Evolutionary conservation across 2,329 filamentous ascomycete genomes (phyloP).

Genomic region (Trichoderma atrobrunneum): DNA sequence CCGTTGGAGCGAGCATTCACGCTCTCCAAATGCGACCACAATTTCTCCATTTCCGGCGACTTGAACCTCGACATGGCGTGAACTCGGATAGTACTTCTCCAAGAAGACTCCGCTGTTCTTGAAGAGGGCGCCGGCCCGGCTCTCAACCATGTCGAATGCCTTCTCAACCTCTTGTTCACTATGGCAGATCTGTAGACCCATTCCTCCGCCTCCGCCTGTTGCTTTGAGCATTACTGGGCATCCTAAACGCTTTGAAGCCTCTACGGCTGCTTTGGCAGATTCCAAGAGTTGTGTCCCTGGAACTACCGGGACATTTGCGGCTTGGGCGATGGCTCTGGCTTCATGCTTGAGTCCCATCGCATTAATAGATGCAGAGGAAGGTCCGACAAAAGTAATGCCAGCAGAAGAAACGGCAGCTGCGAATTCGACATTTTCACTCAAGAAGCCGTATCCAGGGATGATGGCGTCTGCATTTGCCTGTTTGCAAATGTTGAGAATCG

Average conservation of each 20-base stretch:
- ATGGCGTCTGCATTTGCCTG: background rate
- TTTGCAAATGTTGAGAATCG: background rate
- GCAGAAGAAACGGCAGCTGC: background rate
- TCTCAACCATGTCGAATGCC: background rate
- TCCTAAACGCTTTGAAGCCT: background rate
- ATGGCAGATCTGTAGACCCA: background rate
- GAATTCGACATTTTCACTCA: background rate
- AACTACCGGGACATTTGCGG: background rate
- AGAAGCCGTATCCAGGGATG: background rate
- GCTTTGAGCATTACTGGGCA: background rate
- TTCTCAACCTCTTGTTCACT: background rate
- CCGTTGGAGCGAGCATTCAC: background rate
- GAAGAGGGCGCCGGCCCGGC: conserved; percentile 39
- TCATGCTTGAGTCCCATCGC: background rate
- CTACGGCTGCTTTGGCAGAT: background rate
- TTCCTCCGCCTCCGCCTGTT: background rate
- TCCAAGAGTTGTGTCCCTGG: background rate
- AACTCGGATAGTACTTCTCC: conserved; percentile 32
- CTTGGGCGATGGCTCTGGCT: background rate
- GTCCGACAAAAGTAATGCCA: background rate
- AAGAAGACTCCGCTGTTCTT: conserved; percentile 41
- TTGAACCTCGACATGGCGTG: background rate
- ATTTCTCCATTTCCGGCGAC: background rate
- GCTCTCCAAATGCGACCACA: background rate
- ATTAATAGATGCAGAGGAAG: background rate